Evolutionary conservation across 495 filamentous ascomycete species (phyloP), one percentile per base, ranked within the genome.

Genomic region (Xylaria venustula): DNA sequence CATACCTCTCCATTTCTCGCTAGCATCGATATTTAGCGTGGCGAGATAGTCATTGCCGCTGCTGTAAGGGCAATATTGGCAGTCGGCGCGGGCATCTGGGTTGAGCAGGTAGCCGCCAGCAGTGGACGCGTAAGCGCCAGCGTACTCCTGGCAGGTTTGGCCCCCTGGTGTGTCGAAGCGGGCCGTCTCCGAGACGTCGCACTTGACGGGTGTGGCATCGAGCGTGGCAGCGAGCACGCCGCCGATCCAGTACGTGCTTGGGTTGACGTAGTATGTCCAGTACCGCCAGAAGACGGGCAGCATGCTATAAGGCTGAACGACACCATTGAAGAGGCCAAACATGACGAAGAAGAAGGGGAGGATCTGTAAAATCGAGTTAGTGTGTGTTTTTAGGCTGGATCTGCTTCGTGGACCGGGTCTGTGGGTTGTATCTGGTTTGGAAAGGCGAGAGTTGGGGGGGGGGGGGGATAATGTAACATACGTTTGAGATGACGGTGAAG

Each of bases 341-440:
- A 89, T 85, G 71, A 90, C 88, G 71, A 92, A 87, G 82, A 94
- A 92, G 75, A 91, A 91, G 3, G 89, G 89, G 3, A 88, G 79
- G 46, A 82, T 61, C 68, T 74, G 22, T 12, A 50, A 2, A 1
- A 5, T 34, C 6, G 9, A 4, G 55, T 58, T 42, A 58, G 45
- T 42, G 30, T 23, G 41, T 6, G 26, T 42, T 19, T 22, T 36
- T 15, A 11, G 11, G 30, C 5, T 11, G 30, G 5, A 34, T 34
- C 5, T 34, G 30, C 11, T 34, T 34, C 11, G 30, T 34, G 5
- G 5, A 34, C n/a, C n/a, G n/a, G n/a, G n/a, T n/a, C n/a, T n/a
- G n/a, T n/a, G n/a, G n/a, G n/a, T n/a, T n/a, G n/a, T n/a, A n/a
- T n/a, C n/a, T n/a, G n/a, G n/a, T n/a, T n/a, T n/a, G n/a, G n/a